Evolutionary conservation across 2,329 filamentous ascomycete species (phyloP).

Genomic region (Sporothrix pseudoabietina): DNA sequence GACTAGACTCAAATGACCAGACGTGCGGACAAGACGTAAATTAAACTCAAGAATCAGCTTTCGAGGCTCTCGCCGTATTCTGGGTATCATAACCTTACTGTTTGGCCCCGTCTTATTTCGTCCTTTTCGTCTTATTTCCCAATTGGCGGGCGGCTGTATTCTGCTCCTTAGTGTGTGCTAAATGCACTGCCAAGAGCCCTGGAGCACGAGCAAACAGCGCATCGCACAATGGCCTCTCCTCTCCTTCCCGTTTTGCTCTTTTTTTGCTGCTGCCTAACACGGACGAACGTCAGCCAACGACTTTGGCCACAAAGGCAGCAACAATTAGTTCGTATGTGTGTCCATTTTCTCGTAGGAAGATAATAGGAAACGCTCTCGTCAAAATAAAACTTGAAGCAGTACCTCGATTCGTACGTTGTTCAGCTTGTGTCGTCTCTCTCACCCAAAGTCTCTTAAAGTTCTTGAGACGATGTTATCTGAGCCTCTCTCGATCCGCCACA

Average conservation of each 20-base stretch:
- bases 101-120: constrained; percentile 14
- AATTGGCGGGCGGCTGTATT: not conserved
- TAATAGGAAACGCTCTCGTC: too few species aligned
- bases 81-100: not conserved
- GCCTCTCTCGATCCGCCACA: not conserved
- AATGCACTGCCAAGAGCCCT: not conserved
- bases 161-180: not conserved
- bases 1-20: not conserved
- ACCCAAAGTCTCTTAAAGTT: not conserved
- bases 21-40: too few species aligned
- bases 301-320: constrained; percentile 25
- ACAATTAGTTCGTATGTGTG: not conserved
- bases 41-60: not conserved
- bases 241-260: not conserved
- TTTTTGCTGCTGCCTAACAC: constrained; percentile 26
- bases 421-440: constrained; percentile 2
- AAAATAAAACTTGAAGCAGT: not conserved
- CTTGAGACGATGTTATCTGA: not conserved
- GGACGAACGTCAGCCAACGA: constrained; percentile 22
- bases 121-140: not conserved
- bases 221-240: not conserved
- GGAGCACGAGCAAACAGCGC: not conserved
- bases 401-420: not conserved
- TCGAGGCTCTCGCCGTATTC: not conserved
- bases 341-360: too few species aligned